Base-by-base conservation (phyloP, 495 filamentous ascomycete species). In the Baudoinia panamericana region DNA sequence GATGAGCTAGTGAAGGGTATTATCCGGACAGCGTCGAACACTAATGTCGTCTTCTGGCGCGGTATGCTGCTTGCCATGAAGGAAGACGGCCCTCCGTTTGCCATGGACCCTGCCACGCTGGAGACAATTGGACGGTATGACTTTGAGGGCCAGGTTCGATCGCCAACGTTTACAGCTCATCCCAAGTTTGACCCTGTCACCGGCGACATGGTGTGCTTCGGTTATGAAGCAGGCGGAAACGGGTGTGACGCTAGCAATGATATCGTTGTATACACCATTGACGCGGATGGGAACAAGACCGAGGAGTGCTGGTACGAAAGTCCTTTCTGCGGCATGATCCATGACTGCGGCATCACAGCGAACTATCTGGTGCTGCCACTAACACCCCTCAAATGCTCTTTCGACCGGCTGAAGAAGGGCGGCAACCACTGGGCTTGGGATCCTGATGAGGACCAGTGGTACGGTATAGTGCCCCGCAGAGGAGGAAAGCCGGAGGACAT, bases 141-240 rank as follows among this genome's bases (percentile, higher is more conserved):
- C 22, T 78, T 75, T 31, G 71, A 72, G 35, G 72, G 72, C 2
- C 72, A 76, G 55, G 56, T 75, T 10, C 46, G 51, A 0, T 58
- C 56, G 10, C 58, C 66, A 5, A 75, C 70, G 0, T 75, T 78
- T 43, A 73, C 72, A 0, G 73, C 73, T 1, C 73, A 78, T 45
- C 73, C 73, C 0, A 78, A 78, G 50, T 58, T 73, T 34, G 72
- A 75, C 42, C 73, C 72, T 0, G 57, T 56, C 11, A 75, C 66
- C 1, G 65, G 67, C 9, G 73, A 78, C 24, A 51, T 55, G 52
- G 48, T 55, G n/a, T 40, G 37, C 37, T 40, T 30, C 22, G 51
- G 51, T 1, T 10, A 69, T 55, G 0, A 68, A 65, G 49, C 53
- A 47, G 0, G 63, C 59, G 43, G 43, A 1, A 49, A 54, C 39